Evolutionary conservation across 257 asterid genomes (phyloP).

Genomic region (Rauvolfia tetraphylla): DNA sequence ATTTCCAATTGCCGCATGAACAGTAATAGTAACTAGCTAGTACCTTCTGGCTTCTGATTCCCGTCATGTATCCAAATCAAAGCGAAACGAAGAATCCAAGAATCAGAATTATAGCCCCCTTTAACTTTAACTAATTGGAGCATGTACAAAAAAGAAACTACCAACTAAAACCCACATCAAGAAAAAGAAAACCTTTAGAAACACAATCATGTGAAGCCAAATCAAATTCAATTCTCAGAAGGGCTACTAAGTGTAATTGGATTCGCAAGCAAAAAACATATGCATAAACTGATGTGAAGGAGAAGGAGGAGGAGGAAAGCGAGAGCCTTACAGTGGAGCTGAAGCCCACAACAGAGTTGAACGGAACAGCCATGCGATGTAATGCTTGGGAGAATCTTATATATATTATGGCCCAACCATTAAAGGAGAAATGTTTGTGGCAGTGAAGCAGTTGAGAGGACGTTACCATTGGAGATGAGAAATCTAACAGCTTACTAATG

Average conservation of each 20-base stretch:
- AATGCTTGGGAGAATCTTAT: background rate
- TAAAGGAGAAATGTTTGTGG: conserved; percentile 3
- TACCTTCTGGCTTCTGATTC: background rate
- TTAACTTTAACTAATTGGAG: background rate
- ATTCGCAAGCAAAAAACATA: background rate
- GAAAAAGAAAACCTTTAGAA: background rate
- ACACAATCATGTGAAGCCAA: background rate
- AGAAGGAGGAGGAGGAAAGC: conserved; percentile 3
- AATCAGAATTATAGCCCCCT: background rate
- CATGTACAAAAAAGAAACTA: background rate
- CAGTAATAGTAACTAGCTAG: no score
- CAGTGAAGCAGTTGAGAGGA: background rate
- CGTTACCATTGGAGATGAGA: conserved; percentile 1
- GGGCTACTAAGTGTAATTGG: background rate
- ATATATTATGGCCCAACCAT: conserved; percentile 1
- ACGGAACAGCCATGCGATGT: conserved; percentile 47
- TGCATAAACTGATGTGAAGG: background rate
- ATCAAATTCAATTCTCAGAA: background rate
- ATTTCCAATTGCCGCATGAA: no score
- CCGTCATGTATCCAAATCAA: background rate
- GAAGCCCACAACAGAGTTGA: conserved; percentile 52
- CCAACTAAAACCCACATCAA: conserved; percentile 5
- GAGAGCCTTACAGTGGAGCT: conserved; percentile 37
- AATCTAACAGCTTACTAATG: background rate
- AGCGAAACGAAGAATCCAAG: background rate